Conservation (phyloP, 2,329 filamentous ascomycete genomes). For the Alternaria longipes region DNA sequence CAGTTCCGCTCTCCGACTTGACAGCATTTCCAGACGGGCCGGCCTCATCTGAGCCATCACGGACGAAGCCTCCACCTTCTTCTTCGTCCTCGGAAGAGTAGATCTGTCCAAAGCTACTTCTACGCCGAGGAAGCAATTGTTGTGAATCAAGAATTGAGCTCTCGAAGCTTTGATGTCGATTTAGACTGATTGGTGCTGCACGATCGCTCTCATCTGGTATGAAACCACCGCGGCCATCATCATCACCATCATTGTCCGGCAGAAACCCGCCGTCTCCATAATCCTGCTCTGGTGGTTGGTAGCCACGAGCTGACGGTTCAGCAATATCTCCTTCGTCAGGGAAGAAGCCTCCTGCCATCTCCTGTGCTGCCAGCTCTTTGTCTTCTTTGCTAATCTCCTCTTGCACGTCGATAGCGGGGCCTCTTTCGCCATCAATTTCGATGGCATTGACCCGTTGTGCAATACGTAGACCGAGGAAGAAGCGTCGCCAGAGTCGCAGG, state of each 20-base stretch:
- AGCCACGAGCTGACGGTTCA: slow-evolving; percentile 30
- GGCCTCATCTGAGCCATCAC: slow-evolving; percentile 16
- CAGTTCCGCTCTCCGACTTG: slow-evolving; percentile 48
- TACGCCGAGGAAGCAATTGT: slow-evolving; percentile 34
- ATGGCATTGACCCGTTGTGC: slow-evolving; percentile 73
- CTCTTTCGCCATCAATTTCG: slow-evolving; percentile 48
- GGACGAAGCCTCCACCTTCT: slow-evolving; percentile 28
- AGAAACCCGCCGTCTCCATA: slow-evolving; percentile 33
- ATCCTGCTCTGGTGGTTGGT: slow-evolving; percentile 17
- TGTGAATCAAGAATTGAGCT: slow-evolving; percentile 42
- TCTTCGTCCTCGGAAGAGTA: slow-evolving; percentile 36
- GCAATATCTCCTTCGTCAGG: slow-evolving; percentile 60
- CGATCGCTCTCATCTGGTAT: slow-evolving; percentile 25
- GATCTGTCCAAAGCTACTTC: slow-evolving; percentile 35
- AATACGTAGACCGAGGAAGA: slow-evolving; percentile 71
- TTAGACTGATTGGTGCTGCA: slow-evolving; percentile 21
- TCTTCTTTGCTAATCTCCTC: slow-evolving; percentile 43
- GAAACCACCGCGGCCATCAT: slow-evolving; percentile 31
- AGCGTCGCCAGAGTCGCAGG: slow-evolving; percentile 67
- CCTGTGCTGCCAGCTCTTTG: slow-evolving; percentile 36
- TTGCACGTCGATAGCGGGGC: slow-evolving; percentile 39
- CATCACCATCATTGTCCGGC: slow-evolving; percentile 5
- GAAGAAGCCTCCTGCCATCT: slow-evolving; percentile 53
- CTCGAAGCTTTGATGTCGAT: slow-evolving; percentile 49
- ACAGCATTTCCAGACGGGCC: slow-evolving; percentile 3